Percentiles rank a stretch among this genome's conserved stretches.
Conservation (phyloP, 495 filamentous ascomycete genomes). For the Annulohypoxylon bovei region DNA sequence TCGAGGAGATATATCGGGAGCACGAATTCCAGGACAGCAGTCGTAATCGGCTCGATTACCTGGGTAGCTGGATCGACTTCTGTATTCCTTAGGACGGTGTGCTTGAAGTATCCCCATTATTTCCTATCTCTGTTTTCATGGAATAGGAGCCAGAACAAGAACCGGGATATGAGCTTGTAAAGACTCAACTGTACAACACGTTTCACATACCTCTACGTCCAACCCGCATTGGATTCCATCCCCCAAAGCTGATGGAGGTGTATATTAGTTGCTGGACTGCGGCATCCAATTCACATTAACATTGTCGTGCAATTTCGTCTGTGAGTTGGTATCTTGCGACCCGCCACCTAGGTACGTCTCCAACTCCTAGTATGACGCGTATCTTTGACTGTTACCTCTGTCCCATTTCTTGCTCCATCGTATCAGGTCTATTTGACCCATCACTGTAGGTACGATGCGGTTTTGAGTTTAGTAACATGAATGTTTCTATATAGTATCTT, state of each 20-base stretch:
- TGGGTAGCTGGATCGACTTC: constrained; percentile 88
- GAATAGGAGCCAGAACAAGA: no score
- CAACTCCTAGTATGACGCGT: not conserved
- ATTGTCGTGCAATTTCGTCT: not conserved
- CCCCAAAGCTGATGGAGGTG: not conserved
- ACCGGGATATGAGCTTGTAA: no score
- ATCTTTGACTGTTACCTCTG: not conserved
- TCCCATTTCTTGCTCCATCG: not conserved
- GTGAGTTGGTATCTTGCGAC: not conserved
- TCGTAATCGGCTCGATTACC: constrained; percentile 70
- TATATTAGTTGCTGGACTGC: not conserved
- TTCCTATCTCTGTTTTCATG: not conserved
- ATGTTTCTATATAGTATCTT: no score
- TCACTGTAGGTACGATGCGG: not conserved
- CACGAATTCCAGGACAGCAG: constrained; percentile 63
- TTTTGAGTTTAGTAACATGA: no score
- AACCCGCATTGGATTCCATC: not conserved
- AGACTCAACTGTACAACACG: not conserved
- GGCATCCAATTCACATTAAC: not conserved
- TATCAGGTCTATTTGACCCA: not conserved
- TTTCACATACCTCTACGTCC: not conserved
- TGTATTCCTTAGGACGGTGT: constrained; percentile 59
- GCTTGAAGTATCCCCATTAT: not conserved
- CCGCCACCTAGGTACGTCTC: not conserved
- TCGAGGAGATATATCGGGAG: constrained; percentile 73